Percentiles rank a stretch among this genome's conserved stretches.
These are phyloP conservation scores for Dalbergia cochinchinensis DNA, from an alignment of 306 rosid species.

Conservation along the genomic window DNA sequence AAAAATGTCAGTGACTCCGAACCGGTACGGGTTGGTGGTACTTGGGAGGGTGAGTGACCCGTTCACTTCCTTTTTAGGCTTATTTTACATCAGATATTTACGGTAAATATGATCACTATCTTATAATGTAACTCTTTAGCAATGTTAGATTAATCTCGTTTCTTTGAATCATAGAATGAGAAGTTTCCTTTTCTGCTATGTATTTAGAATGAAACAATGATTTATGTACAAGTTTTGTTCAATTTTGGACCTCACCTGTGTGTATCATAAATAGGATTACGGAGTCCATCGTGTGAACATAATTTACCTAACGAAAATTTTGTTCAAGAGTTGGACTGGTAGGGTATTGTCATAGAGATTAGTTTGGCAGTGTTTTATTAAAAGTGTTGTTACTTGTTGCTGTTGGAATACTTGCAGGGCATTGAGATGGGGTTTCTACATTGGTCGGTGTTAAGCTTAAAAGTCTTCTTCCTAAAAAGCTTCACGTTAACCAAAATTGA, in stretches of 20 bases:
- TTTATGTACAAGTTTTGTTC: not conserved
- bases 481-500: slow-evolving; percentile 16
- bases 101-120: slow-evolving; percentile 21
- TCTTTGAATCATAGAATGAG: not conserved
- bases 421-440: slow-evolving; percentile 8
- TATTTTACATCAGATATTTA: not conserved
- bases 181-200: not conserved
- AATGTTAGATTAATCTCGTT: slow-evolving; percentile 18
- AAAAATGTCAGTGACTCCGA: slow-evolving; percentile 46
- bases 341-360: not conserved
- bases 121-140: slow-evolving; percentile 24
- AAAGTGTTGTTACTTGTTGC: not conserved
- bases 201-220: not conserved
- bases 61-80: not conserved
- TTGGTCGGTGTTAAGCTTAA: slow-evolving; percentile 18
- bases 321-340: not conserved
- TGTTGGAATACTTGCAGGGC: not conserved
- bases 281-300: too few relatives aligned
- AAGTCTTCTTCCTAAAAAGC: slow-evolving; percentile 23
- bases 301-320: not conserved
- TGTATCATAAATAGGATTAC: too few relatives aligned
- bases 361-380: not conserved
- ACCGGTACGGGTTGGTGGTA: slow-evolving; percentile 21
- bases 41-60: not conserved
- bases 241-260: not conserved